phyloP scores from a whole-genome alignment of 495 filamentous ascomycete species.

The Cryomyces minteri region DNA sequence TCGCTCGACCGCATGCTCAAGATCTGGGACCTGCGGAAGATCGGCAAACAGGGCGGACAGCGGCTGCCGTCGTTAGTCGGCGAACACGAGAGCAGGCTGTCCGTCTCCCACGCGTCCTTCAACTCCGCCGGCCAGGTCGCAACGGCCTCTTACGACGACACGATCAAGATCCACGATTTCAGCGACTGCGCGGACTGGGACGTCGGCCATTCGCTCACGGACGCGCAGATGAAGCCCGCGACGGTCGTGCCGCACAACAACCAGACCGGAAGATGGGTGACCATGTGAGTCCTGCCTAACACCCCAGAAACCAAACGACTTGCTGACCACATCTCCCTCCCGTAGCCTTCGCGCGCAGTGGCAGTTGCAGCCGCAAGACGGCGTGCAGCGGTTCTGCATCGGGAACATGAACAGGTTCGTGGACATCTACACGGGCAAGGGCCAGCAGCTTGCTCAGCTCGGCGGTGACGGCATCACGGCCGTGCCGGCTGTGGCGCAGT shows the following conservation, averaged over 20 bases:
- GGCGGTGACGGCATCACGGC: constrained; percentile 79
- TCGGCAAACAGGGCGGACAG: constrained; percentile 31
- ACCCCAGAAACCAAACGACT: too few species aligned
- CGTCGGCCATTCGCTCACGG: constrained; percentile 35
- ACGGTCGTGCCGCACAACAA: constrained; percentile 73
- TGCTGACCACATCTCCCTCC: background rate
- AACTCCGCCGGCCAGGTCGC: constrained; percentile 66
- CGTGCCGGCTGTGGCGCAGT: constrained; percentile 80
- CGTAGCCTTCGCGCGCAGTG: constrained; percentile 79
- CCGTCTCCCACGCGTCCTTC: constrained; percentile 82
- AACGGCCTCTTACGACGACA: constrained; percentile 88
- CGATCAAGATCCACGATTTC: constrained; percentile 78
- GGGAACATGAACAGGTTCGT: constrained; percentile 98
- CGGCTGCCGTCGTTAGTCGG: constrained; percentile 49
- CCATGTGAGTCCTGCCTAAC: constrained; percentile 29
- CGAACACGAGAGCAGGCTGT: constrained; percentile 64
- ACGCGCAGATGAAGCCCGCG: constrained; percentile 47
- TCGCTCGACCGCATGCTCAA: constrained; percentile 79
- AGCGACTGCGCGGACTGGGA: constrained; percentile 45
- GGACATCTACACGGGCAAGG: constrained; percentile 62
- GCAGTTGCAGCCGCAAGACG: constrained; percentile 61
- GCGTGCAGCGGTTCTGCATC: constrained; percentile 71
- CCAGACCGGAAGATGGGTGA: constrained; percentile 76
- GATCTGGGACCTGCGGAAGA: constrained; percentile 82
- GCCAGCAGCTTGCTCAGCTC: constrained; percentile 81